Percentiles rank a stretch among this genome's conserved stretches.
These are phyloP conservation scores for Coemansia sp. DNA, from an alignment of 192 early-diverging fungal species.

Conservation along the genomic window DNA sequence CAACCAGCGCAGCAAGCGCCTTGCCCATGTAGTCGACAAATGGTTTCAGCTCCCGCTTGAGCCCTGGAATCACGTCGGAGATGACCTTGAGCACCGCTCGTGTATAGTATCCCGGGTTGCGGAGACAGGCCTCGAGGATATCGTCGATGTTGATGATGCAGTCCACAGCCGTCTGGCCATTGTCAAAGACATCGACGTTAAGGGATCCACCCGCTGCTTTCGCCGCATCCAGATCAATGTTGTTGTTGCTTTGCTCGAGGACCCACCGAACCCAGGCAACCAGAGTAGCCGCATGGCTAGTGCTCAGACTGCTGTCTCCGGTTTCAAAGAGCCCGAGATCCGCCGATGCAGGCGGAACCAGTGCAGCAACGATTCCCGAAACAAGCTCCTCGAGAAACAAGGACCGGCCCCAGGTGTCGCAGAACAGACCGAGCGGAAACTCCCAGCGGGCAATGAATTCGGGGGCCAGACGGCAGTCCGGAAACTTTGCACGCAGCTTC, in stretches of 20 bases:
- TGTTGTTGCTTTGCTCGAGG: slow-evolving; percentile 29
- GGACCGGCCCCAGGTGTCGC: slow-evolving; percentile 42
- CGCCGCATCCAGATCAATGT: neutral
- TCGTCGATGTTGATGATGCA: slow-evolving; percentile 44
- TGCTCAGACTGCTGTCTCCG: slow-evolving; percentile 24
- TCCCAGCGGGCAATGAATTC: slow-evolving; percentile 48
- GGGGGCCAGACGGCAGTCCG: slow-evolving; percentile 44
- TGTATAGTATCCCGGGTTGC: slow-evolving; percentile 60
- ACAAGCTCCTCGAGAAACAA: slow-evolving; percentile 45
- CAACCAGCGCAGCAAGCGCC: slow-evolving; percentile 45
- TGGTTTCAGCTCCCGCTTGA: slow-evolving; percentile 41
- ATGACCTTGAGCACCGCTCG: slow-evolving; percentile 41
- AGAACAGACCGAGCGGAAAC: slow-evolving; percentile 44
- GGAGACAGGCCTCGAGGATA: slow-evolving; percentile 62
- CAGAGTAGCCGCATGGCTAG: slow-evolving; percentile 58
- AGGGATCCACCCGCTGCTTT: neutral
- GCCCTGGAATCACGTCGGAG: slow-evolving; percentile 22
- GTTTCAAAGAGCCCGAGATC: slow-evolving; percentile 34
- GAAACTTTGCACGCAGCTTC: slow-evolving; percentile 46
- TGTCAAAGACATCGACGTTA: neutral
- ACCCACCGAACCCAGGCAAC: slow-evolving; percentile 63
- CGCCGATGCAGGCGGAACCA: slow-evolving; percentile 18
- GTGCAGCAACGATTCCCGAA: slow-evolving; percentile 21
- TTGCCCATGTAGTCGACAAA: slow-evolving; percentile 56
- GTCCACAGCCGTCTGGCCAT: neutral